phyloP scores from a whole-genome alignment of 1,284 basidiomycete genomes.

The Trametes versicolor region DNA sequence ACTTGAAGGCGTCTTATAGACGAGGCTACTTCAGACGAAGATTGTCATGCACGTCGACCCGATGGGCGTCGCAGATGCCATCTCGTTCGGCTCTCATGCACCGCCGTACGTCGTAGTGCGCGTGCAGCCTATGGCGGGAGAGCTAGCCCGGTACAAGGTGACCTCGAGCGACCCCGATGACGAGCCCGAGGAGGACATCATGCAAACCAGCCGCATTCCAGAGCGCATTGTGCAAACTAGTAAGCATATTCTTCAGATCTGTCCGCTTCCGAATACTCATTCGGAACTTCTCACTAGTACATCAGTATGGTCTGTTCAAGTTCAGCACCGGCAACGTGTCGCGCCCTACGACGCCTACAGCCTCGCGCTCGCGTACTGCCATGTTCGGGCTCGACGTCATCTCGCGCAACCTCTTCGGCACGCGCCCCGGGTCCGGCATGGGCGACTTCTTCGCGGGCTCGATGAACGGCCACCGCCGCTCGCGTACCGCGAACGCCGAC shows the following conservation, averaged over 20 bases:
- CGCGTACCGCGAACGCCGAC: constrained; percentile 67
- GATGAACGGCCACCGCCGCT: constrained; percentile 67
- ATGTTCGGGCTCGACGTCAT: constrained; percentile 89
- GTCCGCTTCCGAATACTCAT: not conserved
- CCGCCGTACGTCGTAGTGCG: constrained; percentile 80
- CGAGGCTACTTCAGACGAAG: constrained; percentile 69
- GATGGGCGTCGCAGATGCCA: constrained; percentile 73
- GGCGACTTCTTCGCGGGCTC: constrained; percentile 78
- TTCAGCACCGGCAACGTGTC: constrained; percentile 83
- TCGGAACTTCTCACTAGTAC: constrained; percentile 58
- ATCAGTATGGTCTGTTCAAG: constrained; percentile 87
- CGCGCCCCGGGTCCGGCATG: constrained; percentile 66
- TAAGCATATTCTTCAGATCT: constrained; percentile 49
- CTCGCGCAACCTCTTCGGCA: constrained; percentile 79
- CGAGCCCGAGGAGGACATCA: constrained; percentile 81
- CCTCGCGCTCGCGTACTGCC: constrained; percentile 75
- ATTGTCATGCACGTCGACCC: constrained; percentile 87
- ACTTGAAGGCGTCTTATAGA: not conserved
- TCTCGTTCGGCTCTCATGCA: constrained; percentile 74
- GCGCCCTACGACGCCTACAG: constrained; percentile 82
- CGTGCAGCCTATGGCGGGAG: constrained; percentile 84
- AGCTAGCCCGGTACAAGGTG: constrained; percentile 80
- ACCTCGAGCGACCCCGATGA: constrained; percentile 77
- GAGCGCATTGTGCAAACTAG: constrained; percentile 82
- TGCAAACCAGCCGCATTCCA: constrained; percentile 79